Base-by-base conservation (phyloP, 2,329 filamentous ascomycete species). In the Exophiala sideris region DNA sequence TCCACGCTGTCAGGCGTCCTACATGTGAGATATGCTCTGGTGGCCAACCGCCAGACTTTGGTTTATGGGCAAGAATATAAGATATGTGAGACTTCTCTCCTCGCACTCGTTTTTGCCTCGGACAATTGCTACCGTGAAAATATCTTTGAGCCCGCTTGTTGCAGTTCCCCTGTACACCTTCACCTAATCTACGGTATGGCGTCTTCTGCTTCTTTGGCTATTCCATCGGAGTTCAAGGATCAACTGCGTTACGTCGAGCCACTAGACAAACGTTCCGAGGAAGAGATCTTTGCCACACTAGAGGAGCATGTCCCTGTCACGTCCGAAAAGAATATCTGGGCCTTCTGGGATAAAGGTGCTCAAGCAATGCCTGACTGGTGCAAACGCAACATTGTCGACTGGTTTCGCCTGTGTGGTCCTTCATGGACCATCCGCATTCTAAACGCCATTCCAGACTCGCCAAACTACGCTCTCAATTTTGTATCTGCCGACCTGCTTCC, bases 311-410 rank as follows among this genome's bases (percentile, higher is more conserved):
- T 24, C 5, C 55, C 58, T 9, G 48, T 60, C n/a, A 58, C 33
- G 3, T 58, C 55, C 11, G 51, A 60, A 42, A 82, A 82, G 64
- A 81, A 81, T 45, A 68, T 83, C 21, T 84, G 79, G 73, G 79
- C 81, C 63, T 83, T 81, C 67, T 84, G 80, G 80, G 73, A 82
- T 63, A 68, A 67, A 3, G 80, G 80, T 24, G 78, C 74, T 60
- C 40, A 59, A 2, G 67, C 65, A 21, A 77, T 83, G 73, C 76
- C 80, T 52, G 70, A 72, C 0, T 82, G 81, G 63, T 71, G 75
- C 3, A 68, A 77, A 53, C 78, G 80, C 38, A 82, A 77, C 56
- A 70, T 83, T 24, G 72, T 78, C 38, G 71, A 76, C 48, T 83
- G 79, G 74, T 71, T 82, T 61, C 73, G 79, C 2, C 75, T 80